Conservation (phyloP, 306 rosid species). For the Sesbania bispinosa region DNA sequence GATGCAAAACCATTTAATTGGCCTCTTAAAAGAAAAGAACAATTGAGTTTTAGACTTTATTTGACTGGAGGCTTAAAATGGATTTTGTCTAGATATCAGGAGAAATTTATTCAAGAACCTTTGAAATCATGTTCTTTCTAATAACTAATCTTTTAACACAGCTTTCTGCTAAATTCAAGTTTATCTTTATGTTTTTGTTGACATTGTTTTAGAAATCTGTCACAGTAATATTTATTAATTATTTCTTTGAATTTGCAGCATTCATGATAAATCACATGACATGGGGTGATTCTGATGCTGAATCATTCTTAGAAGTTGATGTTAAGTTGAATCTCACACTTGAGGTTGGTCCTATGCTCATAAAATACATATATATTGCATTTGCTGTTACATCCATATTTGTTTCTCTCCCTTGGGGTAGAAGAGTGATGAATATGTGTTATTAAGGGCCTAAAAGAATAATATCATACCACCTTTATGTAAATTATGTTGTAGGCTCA, state of each 20-base stretch:
- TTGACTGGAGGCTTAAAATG: not conserved
- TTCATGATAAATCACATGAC: slow-evolving; percentile 75
- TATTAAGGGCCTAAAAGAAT: no score
- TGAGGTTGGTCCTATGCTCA: slow-evolving; percentile 55
- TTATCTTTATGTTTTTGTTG: not conserved
- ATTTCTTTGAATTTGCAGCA: slow-evolving; percentile 46
- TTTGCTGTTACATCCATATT: no score
- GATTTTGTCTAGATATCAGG: not conserved
- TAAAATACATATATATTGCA: not conserved
- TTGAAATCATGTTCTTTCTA: not conserved
- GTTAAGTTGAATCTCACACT: slow-evolving; percentile 68
- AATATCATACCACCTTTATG: not conserved
- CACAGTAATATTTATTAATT: slow-evolving; percentile 1
- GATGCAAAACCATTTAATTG: not conserved
- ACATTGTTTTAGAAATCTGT: not conserved
- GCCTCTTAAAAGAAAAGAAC: not conserved
- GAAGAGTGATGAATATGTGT: no score
- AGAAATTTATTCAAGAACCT: not conserved
- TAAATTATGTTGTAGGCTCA: not conserved
- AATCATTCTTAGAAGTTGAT: slow-evolving; percentile 70
- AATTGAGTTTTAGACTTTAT: not conserved
- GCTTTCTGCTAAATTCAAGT: slow-evolving; percentile 15
- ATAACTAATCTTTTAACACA: not conserved
- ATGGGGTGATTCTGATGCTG: slow-evolving; percentile 51
- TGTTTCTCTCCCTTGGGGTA: no score